Evolutionary conservation across 768 basidiomycete genomes (phyloP), one percentile per base, ranked within the genome.

Genomic region (Russula sp.): DNA sequence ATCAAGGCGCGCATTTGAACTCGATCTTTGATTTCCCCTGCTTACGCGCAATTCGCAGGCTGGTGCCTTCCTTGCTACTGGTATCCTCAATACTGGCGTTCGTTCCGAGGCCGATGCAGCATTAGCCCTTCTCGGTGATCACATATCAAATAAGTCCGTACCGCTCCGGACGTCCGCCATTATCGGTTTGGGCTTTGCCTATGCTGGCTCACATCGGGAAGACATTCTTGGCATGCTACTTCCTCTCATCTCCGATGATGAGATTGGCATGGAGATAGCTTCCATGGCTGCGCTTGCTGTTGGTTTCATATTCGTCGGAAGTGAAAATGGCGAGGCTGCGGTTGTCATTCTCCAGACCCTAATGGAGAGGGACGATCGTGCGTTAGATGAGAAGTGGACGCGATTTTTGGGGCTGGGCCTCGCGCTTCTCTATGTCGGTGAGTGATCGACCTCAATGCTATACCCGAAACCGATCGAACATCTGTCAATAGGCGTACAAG

Each of bases 281-380:
- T 84, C 90, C 51, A 80, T 96, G 61, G 86, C 94, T 20, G 87
- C 95, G 0, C 79, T 99, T 18, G 86, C 96, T 0, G 82, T 98
- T 11, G 96, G 96, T 1, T 96, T 98, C 75, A 87, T 98, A 59
- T 97, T 93, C 71, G 94, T 96, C 26, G 96, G 96, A 20, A 94
- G 94, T 71, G 92, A 88, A 55, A 90, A 98, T 68, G 94, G 94
- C 6, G 97, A 99, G 67, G 86, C 97, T 18, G 89, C 93, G 9
- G 85, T 86, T 63, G 86, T 88, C 0, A 94, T 99, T 61, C 77
- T 98, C 72, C 94, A 96, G 77, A 89, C 90, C 3, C 73, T 99
- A 72, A 92, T 95, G 90, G 93, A 96, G 73, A 77, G 84, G 38
- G 84, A 83, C 1, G 88, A 88, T 61, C 83, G 84, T 65, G 84